Evolutionary conservation across 179 eudicot genomes (phyloP).

Genomic region (Patellifolia procumbens): DNA sequence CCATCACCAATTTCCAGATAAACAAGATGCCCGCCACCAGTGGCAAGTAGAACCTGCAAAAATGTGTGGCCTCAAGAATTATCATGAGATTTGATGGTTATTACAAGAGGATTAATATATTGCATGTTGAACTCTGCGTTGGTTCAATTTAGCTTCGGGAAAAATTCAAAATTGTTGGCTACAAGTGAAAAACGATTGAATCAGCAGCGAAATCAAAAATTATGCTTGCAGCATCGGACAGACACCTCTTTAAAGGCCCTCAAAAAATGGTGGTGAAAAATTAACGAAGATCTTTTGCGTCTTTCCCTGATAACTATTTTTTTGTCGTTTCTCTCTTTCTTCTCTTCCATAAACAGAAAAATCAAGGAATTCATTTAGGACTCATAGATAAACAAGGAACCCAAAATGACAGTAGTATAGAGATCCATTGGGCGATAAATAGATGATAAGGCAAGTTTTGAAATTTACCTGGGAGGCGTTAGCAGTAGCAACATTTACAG

Average conservation of each 20-base stretch:
- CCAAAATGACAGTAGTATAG: neutral
- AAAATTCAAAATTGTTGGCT: neutral
- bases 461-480: conserved; percentile 80
- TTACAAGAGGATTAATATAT: conserved; percentile 4
- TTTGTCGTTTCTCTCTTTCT: neutral
- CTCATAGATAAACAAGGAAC: neutral
- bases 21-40: conserved; percentile 94
- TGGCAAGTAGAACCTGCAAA: conserved; percentile 85
- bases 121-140: neutral
- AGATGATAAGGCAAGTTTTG: neutral
- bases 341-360: neutral
- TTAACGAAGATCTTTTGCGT: neutral
- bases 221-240: neutral
- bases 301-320: neutral
- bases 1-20: conserved; percentile 96
- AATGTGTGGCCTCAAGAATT: conserved; percentile 9
- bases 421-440: neutral
- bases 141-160: neutral
- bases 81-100: neutral
- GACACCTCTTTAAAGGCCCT: neutral
- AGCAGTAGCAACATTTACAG: conserved; percentile 96
- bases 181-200: neutral
- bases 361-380: neutral
- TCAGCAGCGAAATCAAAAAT: neutral
- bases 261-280: neutral